A percentile compares a stretch with the other conserved stretches of the same genome.
Conservation (phyloP, 768 basidiomycete species). For the Strobilomyces dryophilus region DNA sequence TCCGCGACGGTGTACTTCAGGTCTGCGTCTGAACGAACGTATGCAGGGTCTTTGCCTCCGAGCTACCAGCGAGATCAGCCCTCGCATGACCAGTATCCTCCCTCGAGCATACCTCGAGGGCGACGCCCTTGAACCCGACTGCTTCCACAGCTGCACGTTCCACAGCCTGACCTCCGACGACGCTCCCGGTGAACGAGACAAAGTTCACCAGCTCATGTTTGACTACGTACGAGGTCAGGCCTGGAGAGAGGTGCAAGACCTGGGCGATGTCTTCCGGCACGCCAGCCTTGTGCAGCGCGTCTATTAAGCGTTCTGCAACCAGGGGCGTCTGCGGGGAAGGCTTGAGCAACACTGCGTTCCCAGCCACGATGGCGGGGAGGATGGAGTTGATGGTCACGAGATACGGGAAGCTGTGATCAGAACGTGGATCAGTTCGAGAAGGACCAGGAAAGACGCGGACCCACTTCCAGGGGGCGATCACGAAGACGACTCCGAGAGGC, state of each 20-base stretch:
- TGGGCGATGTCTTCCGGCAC: conserved; percentile 73
- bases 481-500: conserved; percentile 83
- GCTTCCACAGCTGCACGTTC: conserved; percentile 64
- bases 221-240: conserved; percentile 56
- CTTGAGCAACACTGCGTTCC: conserved; percentile 89
- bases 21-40: conserved; percentile 85
- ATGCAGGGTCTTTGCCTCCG: conserved; percentile 97
- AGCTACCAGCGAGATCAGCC: conserved; percentile 47
- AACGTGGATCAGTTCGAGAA: neutral
- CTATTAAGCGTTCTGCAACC: conserved; percentile 74
- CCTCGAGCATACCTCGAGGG: conserved; percentile 57
- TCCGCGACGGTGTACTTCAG: conserved; percentile 78
- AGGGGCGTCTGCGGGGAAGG: conserved; percentile 96
- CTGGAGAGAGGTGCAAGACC: conserved; percentile 68
- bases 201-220: conserved; percentile 70
- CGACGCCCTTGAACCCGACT: conserved; percentile 79
- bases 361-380: conserved; percentile 85
- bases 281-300: conserved; percentile 69
- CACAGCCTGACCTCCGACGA: conserved; percentile 70
- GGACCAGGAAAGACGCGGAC: conserved; percentile 24
- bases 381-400: conserved; percentile 89
- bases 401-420: conserved; percentile 68
- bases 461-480: conserved; percentile 92
- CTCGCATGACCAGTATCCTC: neutral
- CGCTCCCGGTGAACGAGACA: conserved; percentile 89